A percentile compares a stretch with the other conserved stretches of the same genome.
Conservation (phyloP, 208 protist species). For the Leishmania amazonensis region DNA sequence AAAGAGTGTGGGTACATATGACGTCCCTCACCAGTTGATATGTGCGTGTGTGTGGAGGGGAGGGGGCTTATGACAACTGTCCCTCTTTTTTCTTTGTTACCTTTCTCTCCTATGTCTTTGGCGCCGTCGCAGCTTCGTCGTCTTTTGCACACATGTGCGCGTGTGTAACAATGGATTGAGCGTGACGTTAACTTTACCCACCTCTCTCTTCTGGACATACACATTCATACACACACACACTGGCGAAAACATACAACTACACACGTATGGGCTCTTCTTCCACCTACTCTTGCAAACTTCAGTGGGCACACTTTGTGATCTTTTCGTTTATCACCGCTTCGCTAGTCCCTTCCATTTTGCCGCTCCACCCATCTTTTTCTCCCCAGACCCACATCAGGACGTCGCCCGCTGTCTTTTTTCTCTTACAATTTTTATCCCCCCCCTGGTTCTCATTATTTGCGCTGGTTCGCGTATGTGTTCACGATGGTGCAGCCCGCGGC, state of each 20-base stretch:
- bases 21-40: not conserved
- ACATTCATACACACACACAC: not conserved
- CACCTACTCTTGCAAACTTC: not conserved
- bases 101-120: not conserved
- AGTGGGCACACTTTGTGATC: not conserved
- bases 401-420: not conserved
- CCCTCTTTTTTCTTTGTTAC: not conserved
- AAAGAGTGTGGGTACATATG: not conserved
- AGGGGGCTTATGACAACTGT: not conserved
- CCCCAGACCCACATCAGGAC: not conserved
- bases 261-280: constrained; percentile 10
- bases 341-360: not conserved
- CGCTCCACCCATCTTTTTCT: not conserved
- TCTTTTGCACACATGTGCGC: not conserved
- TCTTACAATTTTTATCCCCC: not conserved
- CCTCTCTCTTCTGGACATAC: not conserved
- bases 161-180: not conserved
- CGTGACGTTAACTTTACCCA: not conserved
- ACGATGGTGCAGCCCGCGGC: not conserved
- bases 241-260: not conserved
- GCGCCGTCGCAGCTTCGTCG: not conserved
- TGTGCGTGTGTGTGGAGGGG: not conserved
- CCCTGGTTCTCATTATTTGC: not conserved
- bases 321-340: not conserved
- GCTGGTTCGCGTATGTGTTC: not conserved